A percentile compares a stretch with the other conserved stretches of the same genome.
Conservation (phyloP, 345 rosid species). For the Alliaria petiolata region DNA sequence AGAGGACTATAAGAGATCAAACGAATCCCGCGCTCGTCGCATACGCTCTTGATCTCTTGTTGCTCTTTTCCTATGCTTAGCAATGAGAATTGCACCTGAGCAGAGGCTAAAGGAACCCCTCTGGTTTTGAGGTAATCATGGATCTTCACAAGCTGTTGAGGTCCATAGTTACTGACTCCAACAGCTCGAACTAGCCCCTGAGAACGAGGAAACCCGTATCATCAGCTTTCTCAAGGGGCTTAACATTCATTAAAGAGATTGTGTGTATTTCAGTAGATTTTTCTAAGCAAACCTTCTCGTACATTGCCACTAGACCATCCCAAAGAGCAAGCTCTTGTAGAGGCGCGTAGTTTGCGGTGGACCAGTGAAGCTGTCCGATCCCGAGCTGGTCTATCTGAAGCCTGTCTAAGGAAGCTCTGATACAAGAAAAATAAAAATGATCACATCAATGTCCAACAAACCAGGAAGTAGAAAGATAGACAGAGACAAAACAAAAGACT, state of each 20-base stretch:
- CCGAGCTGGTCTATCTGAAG: constrained; percentile 77
- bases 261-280: not conserved
- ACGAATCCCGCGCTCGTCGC: constrained; percentile 62
- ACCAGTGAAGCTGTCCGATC: constrained; percentile 92
- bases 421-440: not conserved
- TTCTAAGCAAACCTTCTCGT: constrained; percentile 59
- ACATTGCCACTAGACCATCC: constrained; percentile 89
- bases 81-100: constrained; percentile 90
- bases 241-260: not conserved
- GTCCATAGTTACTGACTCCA: constrained; percentile 95
- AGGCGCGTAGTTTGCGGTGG: constrained; percentile 88
- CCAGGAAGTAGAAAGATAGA: not conserved
- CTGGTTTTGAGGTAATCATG: constrained; percentile 72
- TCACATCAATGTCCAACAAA: not conserved
- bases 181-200: constrained; percentile 87
- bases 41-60: constrained; percentile 55
- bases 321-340: constrained; percentile 75
- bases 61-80: constrained; percentile 84
- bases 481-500: not conserved
- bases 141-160: constrained; percentile 74
- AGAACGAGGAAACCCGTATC: constrained; percentile 1
- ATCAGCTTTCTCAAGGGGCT: not conserved
- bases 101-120: constrained; percentile 83
- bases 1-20: constrained; percentile 89
- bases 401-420: constrained; percentile 72